These are phyloP conservation scores for Nigrospora oryzae DNA, from an alignment of 2,329 filamentous ascomycete species.

Conservation along the genomic window DNA sequence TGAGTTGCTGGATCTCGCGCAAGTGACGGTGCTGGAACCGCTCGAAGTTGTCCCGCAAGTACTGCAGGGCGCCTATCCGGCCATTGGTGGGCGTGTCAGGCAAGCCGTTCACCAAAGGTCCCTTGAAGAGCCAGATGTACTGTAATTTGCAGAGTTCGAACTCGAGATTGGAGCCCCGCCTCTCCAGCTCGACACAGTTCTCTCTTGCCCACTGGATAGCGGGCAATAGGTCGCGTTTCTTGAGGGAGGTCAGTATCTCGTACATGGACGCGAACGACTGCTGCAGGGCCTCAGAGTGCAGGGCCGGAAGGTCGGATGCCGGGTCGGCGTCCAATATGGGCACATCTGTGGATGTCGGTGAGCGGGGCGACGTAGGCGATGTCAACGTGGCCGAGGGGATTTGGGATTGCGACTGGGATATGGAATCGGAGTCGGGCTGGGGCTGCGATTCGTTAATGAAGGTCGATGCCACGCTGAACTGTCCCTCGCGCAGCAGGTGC, in stretches of 20 bases:
- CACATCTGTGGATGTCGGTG: conserved; percentile 12
- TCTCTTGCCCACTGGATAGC: conserved; percentile 80
- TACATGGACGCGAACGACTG: conserved; percentile 86
- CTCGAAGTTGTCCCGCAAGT: conserved; percentile 67
- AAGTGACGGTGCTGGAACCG: conserved; percentile 69
- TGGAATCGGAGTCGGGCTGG: conserved; percentile 5
- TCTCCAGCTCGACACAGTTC: conserved; percentile 65
- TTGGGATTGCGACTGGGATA: conserved; percentile 9
- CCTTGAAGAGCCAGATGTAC: conserved; percentile 80
- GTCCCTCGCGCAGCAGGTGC: conserved; percentile 90
- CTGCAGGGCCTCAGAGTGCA: conserved; percentile 63
- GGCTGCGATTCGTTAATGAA: conserved; percentile 67
- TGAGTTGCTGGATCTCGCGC: conserved; percentile 71
- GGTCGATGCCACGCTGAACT: conserved; percentile 79
- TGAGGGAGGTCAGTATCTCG: conserved; percentile 71
- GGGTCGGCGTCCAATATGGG: conserved; percentile 20
- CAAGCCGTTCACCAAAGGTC: conserved; percentile 43
- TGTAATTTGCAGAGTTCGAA: conserved; percentile 89
- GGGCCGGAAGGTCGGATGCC: conserved; percentile 42
- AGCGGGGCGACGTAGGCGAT: conserved; percentile 9
- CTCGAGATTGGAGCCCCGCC: conserved; percentile 82
- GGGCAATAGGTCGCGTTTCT: conserved; percentile 64
- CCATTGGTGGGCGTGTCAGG: conserved; percentile 44
- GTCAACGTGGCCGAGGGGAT: conserved; percentile 13
- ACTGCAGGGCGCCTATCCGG: conserved; percentile 58